Percentiles rank a stretch among this genome's conserved stretches.
These are phyloP conservation scores for Pilasporangium apinafurcum DNA, from an alignment of 352 stramenopile genomes.

Conservation along the genomic window DNA sequence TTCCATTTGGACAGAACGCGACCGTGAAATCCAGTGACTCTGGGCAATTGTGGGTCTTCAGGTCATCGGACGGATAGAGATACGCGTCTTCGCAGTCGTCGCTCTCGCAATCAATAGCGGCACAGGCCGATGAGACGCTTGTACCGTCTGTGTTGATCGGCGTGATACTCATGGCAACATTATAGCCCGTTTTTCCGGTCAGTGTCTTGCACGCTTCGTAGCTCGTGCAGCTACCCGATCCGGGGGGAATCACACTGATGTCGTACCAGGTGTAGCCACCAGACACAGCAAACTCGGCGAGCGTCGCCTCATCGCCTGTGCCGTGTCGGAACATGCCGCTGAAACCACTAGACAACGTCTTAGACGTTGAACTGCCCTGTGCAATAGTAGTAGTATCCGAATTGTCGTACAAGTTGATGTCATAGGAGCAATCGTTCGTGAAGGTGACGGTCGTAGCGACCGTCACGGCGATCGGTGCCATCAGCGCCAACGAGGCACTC, in stretches of 20 bases:
- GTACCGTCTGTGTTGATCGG: conserved; percentile 14
- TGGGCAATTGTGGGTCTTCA: conserved; percentile 48
- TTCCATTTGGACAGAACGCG: conserved; percentile 30
- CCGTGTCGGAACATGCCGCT: conserved; percentile 65
- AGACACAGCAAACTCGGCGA: conserved; percentile 43
- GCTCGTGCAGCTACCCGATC: conserved; percentile 43
- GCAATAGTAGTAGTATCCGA: conserved; percentile 27
- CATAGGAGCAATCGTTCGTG: conserved; percentile 38
- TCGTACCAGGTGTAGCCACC: conserved; percentile 49
- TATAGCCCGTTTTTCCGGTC: conserved; percentile 56
- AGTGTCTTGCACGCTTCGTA: conserved; percentile 32
- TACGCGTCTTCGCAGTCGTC: conserved; percentile 38
- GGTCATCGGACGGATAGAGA: conserved; percentile 37
- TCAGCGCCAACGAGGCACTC: conserved; percentile 16
- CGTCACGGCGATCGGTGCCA: conserved; percentile 20
- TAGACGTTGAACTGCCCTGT: conserved; percentile 19
- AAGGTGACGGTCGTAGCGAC: conserved; percentile 34
- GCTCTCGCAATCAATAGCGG: conserved; percentile 20
- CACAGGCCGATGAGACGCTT: conserved; percentile 21
- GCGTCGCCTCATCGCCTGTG: conserved; percentile 25
- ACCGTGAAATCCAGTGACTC: conserved; percentile 25
- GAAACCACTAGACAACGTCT: conserved; percentile 29
- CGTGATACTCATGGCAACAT: conserved; percentile 50
- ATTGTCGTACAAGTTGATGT: conserved; percentile 58
- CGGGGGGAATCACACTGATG: conserved; percentile 45